A percentile compares a stretch with the other conserved stretches of the same genome.
Evolutionary conservation across 495 filamentous ascomycete species (phyloP).

Genomic region (Aspergillus nidulans): DNA sequence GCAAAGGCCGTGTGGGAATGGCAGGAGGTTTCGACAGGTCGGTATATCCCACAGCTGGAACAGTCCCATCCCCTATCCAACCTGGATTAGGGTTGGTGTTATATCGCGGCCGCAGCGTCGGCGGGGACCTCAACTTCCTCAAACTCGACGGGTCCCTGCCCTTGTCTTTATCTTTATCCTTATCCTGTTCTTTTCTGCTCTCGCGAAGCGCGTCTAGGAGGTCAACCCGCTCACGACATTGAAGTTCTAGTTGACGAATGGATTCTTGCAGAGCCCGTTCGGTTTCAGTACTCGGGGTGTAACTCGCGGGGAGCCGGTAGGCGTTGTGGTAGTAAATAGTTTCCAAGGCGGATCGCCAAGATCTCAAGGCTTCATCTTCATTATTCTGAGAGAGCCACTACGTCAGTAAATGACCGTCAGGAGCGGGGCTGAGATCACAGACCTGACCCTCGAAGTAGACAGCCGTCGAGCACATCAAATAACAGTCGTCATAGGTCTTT

Average conservation of each 20-base stretch:
- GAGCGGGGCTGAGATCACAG: conserved; percentile 10
- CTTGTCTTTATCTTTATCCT: conserved; percentile 32
- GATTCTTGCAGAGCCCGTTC: conserved; percentile 80
- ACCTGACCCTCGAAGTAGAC: conserved; percentile 94
- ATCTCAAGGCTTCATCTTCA: conserved; percentile 84
- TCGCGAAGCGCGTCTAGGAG: conserved; percentile 75
- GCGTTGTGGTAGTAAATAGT: conserved; percentile 87
- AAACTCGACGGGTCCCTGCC: conserved; percentile 41
- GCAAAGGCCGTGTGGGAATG: conserved; percentile 56
- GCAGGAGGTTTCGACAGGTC: conserved; percentile 68
- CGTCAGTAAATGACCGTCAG: background rate
- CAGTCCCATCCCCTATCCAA: conserved; percentile 74
- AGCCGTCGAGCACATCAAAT: conserved; percentile 88
- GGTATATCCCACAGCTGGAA: conserved; percentile 71
- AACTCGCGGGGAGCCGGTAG: conserved; percentile 63
- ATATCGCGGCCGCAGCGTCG: conserved; percentile 8
- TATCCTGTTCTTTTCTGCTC: conserved; percentile 58
- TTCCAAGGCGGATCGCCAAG: conserved; percentile 87
- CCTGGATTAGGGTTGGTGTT: conserved; percentile 34
- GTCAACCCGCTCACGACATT: conserved; percentile 92
- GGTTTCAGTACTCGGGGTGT: conserved; percentile 73
- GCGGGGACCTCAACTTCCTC: conserved; percentile 17
- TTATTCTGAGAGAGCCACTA: conserved; percentile 61
- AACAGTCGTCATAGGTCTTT: conserved; percentile 97
- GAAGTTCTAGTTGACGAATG: conserved; percentile 74